A percentile compares a stretch with the other conserved stretches of the same genome.
phyloP scores from a whole-genome alignment of 2,329 filamentous ascomycete genomes.

The Paramyrothecium sp. region DNA sequence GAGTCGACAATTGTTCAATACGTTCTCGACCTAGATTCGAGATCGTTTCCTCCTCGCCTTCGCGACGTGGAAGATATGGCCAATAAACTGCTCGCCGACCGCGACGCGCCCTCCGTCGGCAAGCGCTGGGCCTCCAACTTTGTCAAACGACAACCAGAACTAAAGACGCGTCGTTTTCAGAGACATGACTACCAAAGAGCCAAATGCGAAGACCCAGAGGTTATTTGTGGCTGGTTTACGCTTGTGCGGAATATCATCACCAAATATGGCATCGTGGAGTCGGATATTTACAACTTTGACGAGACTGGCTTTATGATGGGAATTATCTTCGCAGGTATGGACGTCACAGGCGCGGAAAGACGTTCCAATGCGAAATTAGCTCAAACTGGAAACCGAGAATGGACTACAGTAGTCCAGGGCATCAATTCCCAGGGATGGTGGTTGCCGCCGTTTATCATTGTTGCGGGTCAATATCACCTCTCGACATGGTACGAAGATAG shows the following conservation, averaged over 20 bases:
- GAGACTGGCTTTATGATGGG: constrained; percentile 7
- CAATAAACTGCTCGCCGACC: constrained; percentile 16
- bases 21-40: too few relatives aligned
- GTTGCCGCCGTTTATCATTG: background rate
- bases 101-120: constrained; percentile 16
- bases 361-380: background rate
- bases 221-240: constrained; percentile 16
- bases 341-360: background rate
- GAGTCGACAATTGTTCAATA: too few relatives aligned
- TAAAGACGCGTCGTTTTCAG: constrained; percentile 17
- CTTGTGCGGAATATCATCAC: constrained; percentile 13
- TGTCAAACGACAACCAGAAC: constrained; percentile 19
- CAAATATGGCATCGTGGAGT: constrained; percentile 12
- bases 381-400: background rate
- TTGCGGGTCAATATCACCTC: background rate
- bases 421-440: background rate
- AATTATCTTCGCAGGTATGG: background rate
- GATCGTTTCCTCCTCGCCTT: constrained; percentile 8
- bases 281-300: background rate
- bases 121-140: constrained; percentile 22
- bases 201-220: constrained; percentile 18
- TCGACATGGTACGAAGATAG: background rate
- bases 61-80: constrained; percentile 18
- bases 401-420: background rate
- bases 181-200: constrained; percentile 20